These are phyloP conservation scores for Backusella tarrabulga DNA, from an alignment of 192 early-diverging fungal genomes.

Conservation along the genomic window DNA sequence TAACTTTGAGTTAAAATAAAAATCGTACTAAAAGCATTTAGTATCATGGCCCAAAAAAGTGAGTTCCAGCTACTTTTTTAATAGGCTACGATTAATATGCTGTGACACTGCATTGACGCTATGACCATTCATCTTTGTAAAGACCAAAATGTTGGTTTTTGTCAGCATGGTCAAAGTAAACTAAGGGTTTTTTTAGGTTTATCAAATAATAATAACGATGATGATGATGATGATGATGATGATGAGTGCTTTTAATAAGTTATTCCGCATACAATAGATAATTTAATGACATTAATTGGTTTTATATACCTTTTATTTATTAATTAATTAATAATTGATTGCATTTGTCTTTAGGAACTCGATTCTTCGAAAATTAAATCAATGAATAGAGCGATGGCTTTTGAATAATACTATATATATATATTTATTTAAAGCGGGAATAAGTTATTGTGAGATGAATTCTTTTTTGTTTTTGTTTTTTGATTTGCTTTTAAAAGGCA, in stretches of 20 bases:
- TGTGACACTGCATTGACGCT: not conserved
- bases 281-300: too few relatives aligned
- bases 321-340: not conserved
- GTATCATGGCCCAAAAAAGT: not conserved
- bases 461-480: not conserved
- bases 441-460: not conserved
- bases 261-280: too few relatives aligned
- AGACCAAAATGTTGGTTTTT: not conserved
- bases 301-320: constrained; percentile 15
- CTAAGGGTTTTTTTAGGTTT: not conserved
- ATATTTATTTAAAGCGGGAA: not conserved
- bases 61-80: not conserved
- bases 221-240: too few relatives aligned
- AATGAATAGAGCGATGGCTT: not conserved
- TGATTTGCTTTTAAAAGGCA: not conserved
- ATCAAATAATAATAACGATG: too few relatives aligned
- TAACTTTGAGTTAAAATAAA: not conserved
- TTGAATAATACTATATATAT: not conserved
- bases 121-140: not conserved
- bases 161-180: too few relatives aligned
- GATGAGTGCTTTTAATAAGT: too few relatives aligned
- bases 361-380: not conserved
- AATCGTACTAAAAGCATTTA: not conserved
- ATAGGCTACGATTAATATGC: not conserved
- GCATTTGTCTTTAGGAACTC: not conserved